phyloP scores from a whole-genome alignment of 2,329 filamentous ascomycete genomes.

The Chaetomiaceae sp. region DNA sequence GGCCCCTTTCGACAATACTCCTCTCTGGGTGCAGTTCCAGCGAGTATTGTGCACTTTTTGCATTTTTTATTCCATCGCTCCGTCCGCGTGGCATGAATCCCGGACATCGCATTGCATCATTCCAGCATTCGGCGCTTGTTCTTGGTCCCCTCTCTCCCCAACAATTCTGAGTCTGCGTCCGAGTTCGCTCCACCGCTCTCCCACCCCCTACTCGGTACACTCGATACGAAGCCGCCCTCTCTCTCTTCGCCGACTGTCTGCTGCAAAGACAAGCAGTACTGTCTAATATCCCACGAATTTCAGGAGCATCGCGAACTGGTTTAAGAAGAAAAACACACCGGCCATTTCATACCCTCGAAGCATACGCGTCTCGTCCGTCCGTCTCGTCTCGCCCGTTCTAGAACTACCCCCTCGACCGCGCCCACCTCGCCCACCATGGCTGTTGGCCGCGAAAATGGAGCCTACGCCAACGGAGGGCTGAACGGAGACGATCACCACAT shows the following conservation, averaged over 20 bases:
- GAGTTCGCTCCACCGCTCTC: slow-evolving; percentile 7
- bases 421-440: slow-evolving; percentile 16
- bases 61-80: no score
- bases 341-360: neutral
- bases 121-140: no score
- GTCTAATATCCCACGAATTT: no score
- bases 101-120: no score
- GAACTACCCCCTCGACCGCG: neutral
- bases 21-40: neutral
- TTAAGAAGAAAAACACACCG: no score
- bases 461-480: slow-evolving; percentile 17
- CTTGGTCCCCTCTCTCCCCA: neutral
- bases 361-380: neutral
- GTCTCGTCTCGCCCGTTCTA: neutral
- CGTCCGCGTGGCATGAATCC: no score
- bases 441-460: slow-evolving; percentile 22
- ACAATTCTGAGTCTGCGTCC: slow-evolving; percentile 1
- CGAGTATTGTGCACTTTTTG: neutral
- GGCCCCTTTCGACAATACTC: neutral
- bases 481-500: slow-evolving; percentile 43
- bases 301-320: no score
- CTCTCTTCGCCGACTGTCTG: no score
- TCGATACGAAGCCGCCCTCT: no score
- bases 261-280: no score
- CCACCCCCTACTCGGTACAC: no score